Evolutionary conservation across 139 green algal genomes (phyloP).

Genomic region (Closterium sp.): DNA sequence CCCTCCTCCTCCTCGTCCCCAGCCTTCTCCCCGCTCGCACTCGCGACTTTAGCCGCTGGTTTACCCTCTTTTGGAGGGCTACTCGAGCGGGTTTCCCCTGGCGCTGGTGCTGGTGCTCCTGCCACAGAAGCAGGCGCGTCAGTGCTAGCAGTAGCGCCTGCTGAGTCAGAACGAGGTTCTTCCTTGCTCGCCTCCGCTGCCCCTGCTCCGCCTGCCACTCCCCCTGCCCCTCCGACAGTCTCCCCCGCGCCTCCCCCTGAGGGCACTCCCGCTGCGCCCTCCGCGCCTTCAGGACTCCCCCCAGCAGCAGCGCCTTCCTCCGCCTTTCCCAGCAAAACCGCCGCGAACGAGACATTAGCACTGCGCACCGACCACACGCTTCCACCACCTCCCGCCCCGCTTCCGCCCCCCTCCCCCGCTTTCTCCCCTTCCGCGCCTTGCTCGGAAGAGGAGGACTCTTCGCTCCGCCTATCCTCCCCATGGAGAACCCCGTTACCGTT

Average conservation of each 20-base stretch:
- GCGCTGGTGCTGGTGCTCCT: neutral
- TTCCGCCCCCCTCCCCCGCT: neutral
- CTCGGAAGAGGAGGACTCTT: neutral
- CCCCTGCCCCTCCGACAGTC: neutral
- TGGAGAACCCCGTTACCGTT: neutral
- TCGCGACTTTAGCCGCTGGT: neutral
- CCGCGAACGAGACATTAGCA: constrained; percentile 20
- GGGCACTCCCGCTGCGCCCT: neutral
- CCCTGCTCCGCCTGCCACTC: neutral
- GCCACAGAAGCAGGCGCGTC: neutral
- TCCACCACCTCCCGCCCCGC: neutral
- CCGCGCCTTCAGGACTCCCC: neutral
- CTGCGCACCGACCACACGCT: neutral
- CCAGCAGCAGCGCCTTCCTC: neutral
- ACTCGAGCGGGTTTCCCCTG: neutral
- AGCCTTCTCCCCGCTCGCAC: neutral
- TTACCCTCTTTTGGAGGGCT: neutral
- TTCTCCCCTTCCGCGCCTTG: neutral
- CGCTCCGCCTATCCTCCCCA: neutral
- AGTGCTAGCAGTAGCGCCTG: neutral
- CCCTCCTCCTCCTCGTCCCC: neutral
- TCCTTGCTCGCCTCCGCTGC: neutral
- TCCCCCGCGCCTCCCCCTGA: neutral
- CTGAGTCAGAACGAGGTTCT: neutral
- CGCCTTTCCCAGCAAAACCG: neutral